A percentile compares a stretch with the other conserved stretches of the same genome.
Conservation (phyloP, 2,329 filamentous ascomycete genomes). For the Aotearoamyces nothofagi region DNA sequence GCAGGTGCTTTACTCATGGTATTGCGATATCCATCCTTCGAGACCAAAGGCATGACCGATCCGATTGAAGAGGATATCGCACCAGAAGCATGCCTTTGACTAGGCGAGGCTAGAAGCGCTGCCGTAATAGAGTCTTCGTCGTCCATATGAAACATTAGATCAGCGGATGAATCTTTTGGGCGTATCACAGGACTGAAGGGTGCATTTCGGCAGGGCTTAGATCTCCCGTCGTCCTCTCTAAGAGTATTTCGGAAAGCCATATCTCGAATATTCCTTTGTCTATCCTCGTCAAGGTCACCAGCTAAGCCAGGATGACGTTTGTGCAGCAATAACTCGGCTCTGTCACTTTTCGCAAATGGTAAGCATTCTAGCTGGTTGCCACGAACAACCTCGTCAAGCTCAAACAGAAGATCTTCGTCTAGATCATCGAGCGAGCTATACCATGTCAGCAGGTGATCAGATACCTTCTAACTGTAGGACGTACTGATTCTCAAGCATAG, state of each 20-base stretch:
- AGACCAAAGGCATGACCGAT: too few species aligned
- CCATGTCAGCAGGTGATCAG: constrained; percentile 4
- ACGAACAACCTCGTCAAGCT: constrained; percentile 67
- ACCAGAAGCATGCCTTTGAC: constrained; percentile 3
- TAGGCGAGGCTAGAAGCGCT: constrained; percentile 7
- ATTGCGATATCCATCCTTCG: too few species aligned
- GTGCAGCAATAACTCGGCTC: constrained; percentile 49
- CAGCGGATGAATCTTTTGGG: constrained; percentile 50
- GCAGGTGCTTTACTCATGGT: too few species aligned
- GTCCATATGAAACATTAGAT: constrained; percentile 92
- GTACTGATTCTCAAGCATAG: constrained; percentile 71
- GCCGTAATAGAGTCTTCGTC: constrained; percentile 28
- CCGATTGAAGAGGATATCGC: too few species aligned
- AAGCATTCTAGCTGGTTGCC: constrained; percentile 68
- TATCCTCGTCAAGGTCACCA: constrained; percentile 52
- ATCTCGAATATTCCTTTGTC: constrained; percentile 56
- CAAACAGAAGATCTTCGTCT: constrained; percentile 65
- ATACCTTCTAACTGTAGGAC: background rate
- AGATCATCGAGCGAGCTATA: constrained; percentile 61
- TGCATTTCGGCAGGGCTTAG: constrained; percentile 33
- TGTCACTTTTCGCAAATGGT: constrained; percentile 63
- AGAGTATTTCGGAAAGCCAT: constrained; percentile 53
- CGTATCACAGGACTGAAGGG: constrained; percentile 51
- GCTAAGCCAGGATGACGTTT: constrained; percentile 28
- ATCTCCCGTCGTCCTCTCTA: constrained; percentile 47